phyloP scores from a whole-genome alignment of 805 yeast genomes.

The Cyberlindnera nakhonratchasimensis region DNA sequence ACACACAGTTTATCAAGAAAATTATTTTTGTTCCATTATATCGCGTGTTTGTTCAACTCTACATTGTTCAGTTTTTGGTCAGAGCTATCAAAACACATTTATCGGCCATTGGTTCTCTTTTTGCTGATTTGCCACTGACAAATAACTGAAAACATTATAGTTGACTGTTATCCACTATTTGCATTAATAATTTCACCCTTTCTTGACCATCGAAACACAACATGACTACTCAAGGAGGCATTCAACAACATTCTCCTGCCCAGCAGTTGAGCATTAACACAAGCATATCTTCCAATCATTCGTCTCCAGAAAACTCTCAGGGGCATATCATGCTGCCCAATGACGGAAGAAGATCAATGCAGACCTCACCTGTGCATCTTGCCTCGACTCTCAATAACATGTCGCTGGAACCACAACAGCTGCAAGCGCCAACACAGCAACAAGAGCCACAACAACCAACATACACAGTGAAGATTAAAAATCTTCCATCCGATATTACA shows the following conservation, averaged over 20 bases:
- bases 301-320: slow-evolving; percentile 24
- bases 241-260: slow-evolving; percentile 14
- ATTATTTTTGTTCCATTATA: not conserved
- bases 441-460: slow-evolving; percentile 6
- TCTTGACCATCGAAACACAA: too few relatives aligned
- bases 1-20: too few relatives aligned
- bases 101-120: not conserved
- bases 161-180: too few relatives aligned
- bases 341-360: slow-evolving; percentile 23
- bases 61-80: slow-evolving; percentile 4
- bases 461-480: slow-evolving; percentile 42
- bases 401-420: slow-evolving; percentile 11
- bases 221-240: slow-evolving; percentile 10
- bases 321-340: slow-evolving; percentile 11
- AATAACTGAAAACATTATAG: too few relatives aligned
- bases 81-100: not conserved
- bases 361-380: slow-evolving; percentile 25
- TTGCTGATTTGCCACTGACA: too few relatives aligned
- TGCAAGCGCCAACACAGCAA: slow-evolving; percentile 2
- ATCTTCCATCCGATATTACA: slow-evolving; percentile 61
- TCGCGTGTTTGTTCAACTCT: not conserved
- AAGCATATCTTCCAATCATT: slow-evolving; percentile 18
- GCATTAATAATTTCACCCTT: too few relatives aligned
- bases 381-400: slow-evolving; percentile 20
- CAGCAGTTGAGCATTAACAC: slow-evolving; percentile 14